Evolutionary conservation across 202 grass and related monocot species (phyloP).

Genomic region (Cymbopogon flexuosus): DNA sequence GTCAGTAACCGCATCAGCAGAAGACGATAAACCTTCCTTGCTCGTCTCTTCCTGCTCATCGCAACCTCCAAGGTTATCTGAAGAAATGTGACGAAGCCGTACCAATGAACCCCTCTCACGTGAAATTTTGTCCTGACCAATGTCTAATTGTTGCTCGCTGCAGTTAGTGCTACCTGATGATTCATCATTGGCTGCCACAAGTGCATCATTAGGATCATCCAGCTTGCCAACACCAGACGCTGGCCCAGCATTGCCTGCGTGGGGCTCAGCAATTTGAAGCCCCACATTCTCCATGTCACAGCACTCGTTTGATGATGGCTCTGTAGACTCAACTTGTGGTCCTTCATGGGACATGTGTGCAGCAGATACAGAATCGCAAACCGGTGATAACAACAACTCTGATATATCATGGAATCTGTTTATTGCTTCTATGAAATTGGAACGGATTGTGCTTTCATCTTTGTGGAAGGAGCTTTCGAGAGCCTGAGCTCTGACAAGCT

Average conservation of each 20-base stretch:
- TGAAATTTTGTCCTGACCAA: slow-evolving; percentile 15
- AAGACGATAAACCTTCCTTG: slow-evolving; percentile 1
- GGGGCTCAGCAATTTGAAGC: neutral
- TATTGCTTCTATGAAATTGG: slow-evolving; percentile 55
- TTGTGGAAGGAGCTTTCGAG: slow-evolving; percentile 58
- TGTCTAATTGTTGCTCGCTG: neutral
- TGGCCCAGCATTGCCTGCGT: neutral
- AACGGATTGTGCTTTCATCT: slow-evolving; percentile 56
- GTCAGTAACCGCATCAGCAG: neutral
- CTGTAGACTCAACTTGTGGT: neutral
- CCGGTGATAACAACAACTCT: slow-evolving; percentile 45
- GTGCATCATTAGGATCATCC: neutral
- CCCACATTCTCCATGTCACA: neutral
- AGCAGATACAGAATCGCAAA: neutral
- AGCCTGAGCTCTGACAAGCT: slow-evolving; percentile 52
- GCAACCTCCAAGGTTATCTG: neutral
- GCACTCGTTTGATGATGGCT: neutral
- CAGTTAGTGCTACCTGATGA: neutral
- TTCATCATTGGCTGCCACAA: neutral
- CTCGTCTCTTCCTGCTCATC: neutral
- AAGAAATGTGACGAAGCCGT: slow-evolving; percentile 44
- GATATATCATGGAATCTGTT: slow-evolving; percentile 53
- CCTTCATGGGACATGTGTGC: neutral
- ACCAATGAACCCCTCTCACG: slow-evolving; percentile 38
- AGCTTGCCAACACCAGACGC: neutral